A percentile compares a stretch with the other conserved stretches of the same genome.
Conservation (phyloP, 2,329 filamentous ascomycete genomes). For the Trichoderma sp. region DNA sequence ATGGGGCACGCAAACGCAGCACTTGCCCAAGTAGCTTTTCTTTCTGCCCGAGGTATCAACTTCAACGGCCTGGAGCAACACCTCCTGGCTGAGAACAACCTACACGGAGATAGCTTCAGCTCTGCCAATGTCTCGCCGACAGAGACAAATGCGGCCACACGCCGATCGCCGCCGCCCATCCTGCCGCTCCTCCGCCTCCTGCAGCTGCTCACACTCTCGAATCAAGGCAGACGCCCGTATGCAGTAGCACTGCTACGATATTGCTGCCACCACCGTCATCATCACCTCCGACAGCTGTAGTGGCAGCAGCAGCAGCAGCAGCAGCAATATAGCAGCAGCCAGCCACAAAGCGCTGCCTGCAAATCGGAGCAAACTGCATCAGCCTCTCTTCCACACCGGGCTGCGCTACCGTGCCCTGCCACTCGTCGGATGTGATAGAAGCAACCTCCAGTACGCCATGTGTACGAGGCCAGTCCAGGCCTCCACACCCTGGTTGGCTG, state of each 20-base stretch:
- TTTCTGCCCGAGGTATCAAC: not conserved
- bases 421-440: constrained; percentile 11
- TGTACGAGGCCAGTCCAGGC: not conserved
- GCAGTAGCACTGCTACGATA: not conserved
- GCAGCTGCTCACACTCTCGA: not conserved
- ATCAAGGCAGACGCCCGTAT: not conserved
- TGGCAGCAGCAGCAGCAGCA: not conserved
- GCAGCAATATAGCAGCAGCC: not conserved
- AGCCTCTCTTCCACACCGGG: not conserved
- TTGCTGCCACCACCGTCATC: not conserved
- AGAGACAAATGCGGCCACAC: not conserved
- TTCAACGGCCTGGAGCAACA: not conserved
- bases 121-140: not conserved
- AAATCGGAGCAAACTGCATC: not conserved
- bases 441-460: not conserved
- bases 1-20: not conserved
- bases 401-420: constrained; percentile 3
- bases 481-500: not conserved
- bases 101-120: not conserved
- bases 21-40: not conserved
- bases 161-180: not conserved
- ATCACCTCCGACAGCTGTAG: not conserved
- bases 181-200: not conserved
- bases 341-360: not conserved
- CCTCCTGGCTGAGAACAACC: not conserved